Base-by-base conservation (phyloP, 1,139 yeast genomes). In the Saccharomyces hybrid region DNA sequence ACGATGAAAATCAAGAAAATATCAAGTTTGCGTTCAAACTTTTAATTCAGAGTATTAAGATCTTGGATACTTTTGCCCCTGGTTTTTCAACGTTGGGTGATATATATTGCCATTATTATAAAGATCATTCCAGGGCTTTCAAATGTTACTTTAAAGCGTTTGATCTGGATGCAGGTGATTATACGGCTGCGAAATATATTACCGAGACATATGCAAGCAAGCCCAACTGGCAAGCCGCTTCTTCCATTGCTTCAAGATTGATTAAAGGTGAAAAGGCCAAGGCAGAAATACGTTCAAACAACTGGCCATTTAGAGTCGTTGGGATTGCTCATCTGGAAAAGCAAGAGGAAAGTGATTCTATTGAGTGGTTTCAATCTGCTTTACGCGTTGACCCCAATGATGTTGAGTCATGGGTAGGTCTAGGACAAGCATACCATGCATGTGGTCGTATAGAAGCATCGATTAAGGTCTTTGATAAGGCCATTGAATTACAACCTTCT, bases 401-500 rank as follows among this genome's bases (percentile, higher is more conserved):
- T 70, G 69, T 79, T 7, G 84, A 87, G 61, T 84, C 96, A 11
- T 91, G 98, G 98, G 76, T 87, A 27, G 97, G 97, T 0, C 74
- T 93, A 41, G 99, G 99, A 23, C 99, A 95, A 68, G 95, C 97
- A 0, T 93, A 93, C 67, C 76, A 79, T 55, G 81, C 83, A 48
- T 82, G 95, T 69, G 99, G 99, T 4, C 78, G 96, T 58, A 74
- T 84, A 50, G 93, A 87, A 56, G 96, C 98, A 2, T 89, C 96
- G 0, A 77, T 80, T 6, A 90, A 87, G 66, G 97, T 95, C 1
- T 88, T 90, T 63, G 76, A 74, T 44, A 83, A 83, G 57, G 89
- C 93, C 0, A 65, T 80, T 46, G 73, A 76, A 26, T 62, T 87
- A 16, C 79, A 80, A 38, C 74, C 80, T 0, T 63, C 67, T 1